phyloP scores from a whole-genome alignment of 129 eudicot genomes.

The Tagetes erecta region DNA sequence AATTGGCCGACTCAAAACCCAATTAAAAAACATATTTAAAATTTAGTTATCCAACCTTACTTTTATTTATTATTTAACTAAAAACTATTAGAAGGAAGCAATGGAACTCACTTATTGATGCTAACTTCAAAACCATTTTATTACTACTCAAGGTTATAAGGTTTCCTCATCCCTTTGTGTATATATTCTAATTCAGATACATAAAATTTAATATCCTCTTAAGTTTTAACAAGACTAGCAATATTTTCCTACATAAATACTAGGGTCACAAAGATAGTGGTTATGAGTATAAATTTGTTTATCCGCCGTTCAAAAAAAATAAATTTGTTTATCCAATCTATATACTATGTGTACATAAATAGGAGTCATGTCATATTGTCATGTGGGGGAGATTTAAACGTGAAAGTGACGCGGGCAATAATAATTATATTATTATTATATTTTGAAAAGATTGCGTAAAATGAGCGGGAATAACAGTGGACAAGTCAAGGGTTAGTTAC shows the following conservation, averaged over 20 bases:
- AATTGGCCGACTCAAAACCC: too few species aligned
- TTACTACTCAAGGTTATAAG: too few species aligned
- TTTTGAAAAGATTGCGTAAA: conserved; percentile 34
- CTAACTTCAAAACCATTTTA: too few species aligned
- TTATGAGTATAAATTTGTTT: neutral
- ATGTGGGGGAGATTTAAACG: neutral
- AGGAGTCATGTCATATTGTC: conserved; percentile 12
- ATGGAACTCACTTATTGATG: too few species aligned
- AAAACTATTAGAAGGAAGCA: too few species aligned
- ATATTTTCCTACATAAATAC: neutral
- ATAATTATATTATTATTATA: neutral
- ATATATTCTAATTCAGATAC: too few species aligned
- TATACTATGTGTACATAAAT: neutral
- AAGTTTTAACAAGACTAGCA: neutral
- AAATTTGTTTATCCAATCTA: neutral
- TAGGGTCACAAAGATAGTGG: neutral
- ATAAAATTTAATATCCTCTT: too few species aligned
- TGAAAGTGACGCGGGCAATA: conserved; percentile 32
- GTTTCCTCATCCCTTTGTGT: too few species aligned
- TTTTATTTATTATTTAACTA: too few species aligned
- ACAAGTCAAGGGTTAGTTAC: conserved; percentile 16
- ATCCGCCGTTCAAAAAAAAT: too few species aligned
- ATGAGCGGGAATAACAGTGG: conserved; percentile 50
- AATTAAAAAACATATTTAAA: neutral
- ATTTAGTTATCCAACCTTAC: neutral